Evolutionary conservation across 2,329 filamentous ascomycete species (phyloP), one percentile per base, ranked within the genome.

Genomic region (Penicillium sp.): DNA sequence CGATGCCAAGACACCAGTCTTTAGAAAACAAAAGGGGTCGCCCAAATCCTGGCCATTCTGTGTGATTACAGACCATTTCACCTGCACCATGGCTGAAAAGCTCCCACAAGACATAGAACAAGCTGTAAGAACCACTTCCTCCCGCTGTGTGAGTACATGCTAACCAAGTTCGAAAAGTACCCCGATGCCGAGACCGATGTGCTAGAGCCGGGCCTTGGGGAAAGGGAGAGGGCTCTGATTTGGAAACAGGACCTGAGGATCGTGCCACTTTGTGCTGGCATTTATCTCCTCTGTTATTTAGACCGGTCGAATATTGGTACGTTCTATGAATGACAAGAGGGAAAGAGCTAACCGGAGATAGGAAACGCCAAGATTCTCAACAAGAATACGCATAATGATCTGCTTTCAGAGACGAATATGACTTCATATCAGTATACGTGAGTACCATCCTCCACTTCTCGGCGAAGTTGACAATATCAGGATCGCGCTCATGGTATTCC

Each of bases 251-350:
- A 87, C 63, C 51, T 80, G 15, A 76, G 79, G 47, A 84, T 87
- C 49, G 71, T 87, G 12, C 83, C 84, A 1, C 69, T 87, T 12
- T 80, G 76, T n/a, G 80, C 81, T 6, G 71, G 67, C 45, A 84
- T 87, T 44, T 88, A 86, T 65, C 75, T 87, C 40, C 75, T 87
- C 20, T 84, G 81, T 67, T 87, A 84, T 63, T 76, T 87, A 23
- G 84, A 87, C 66, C 75, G 81, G 38, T 79, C 81, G 47, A 88
- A 87, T 66, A 87, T 88, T 49, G 83, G 82, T 74, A 49, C 41
- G 58, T 53, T 12, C 8, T 7, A 0, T 8, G 6, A 12, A 2
- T 20, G 1, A 10, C 5, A 25, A 4, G 8, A 18, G n/a, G 20
- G 15, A 9, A 3, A 6, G 31, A 32, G 13, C 49, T 62, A 28